Evolutionary conservation across 2,329 filamentous ascomycete species (phyloP), one percentile per base, ranked within the genome.

Genomic region (Botryotinia narcissicola): DNA sequence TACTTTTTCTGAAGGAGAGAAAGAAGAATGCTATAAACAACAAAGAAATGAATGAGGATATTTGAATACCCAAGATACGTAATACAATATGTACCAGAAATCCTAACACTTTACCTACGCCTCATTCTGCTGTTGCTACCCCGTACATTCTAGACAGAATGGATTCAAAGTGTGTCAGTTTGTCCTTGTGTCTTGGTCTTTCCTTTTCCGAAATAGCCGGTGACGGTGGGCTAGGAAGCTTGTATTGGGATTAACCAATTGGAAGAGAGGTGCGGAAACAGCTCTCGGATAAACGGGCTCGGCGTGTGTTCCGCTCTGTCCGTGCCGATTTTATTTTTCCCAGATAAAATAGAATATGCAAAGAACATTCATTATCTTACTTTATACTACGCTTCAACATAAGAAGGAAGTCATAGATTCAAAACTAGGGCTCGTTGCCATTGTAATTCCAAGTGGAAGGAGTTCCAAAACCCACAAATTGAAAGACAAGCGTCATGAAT

Each of bases 211-310:
- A n/a, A 20, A 66, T 29, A 35, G 29, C 42, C 62, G 29, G 42
- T 66, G 62, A 48, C 20, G 29, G 20, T 46, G 32, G 42, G 20
- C 42, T 10, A 25, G 10, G 22, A 48, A 48, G 42, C 42, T 66
- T 66, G 44, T 66, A 8, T 48, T 8, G 8, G 3, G 14, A 35
- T 25, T 1, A 1, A 48, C 29, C 62, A 66, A 66, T 66, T 12
- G 32, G 42, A 35, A 12, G 1, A 29, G 8, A 29, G 18, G 4
- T 25, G 32, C 2, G 20, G 16, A 14, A 48, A 35, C 44, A 25
- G 62, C 29, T 35, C 42, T 32, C 42, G 62, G 62, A 48, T 66
- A 66, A 66, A 48, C 62, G 62, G 60, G 42, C 62, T 66, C 29
- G 44, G 62, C 62, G 42, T 8, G 40, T 14, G 25, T 29, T 63